Evolutionary conservation across 2,329 filamentous ascomycete genomes (phyloP), one percentile per base, ranked within the genome.

Genomic region (Cercospora citrullina): DNA sequence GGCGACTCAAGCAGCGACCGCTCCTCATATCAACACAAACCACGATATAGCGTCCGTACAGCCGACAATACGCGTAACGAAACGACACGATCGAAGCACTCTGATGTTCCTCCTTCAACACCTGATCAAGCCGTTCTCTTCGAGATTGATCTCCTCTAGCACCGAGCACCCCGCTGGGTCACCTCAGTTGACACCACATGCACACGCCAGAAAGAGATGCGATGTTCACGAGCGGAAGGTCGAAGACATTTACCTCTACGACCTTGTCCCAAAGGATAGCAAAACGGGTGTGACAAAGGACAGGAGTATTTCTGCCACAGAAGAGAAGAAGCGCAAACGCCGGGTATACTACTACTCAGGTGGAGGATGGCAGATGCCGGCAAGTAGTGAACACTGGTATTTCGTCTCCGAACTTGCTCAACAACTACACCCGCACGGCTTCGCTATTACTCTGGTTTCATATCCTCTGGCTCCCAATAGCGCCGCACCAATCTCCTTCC

Each of bases 311-410:
- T 12, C 51, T 12, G 33, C 6, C n/a, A 28, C 33, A 23, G 48
- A 53, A 16, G 53, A 71, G 55, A 75, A 71, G 60, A 67, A 51
- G 21, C 39, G 60, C 26, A 59, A n/a, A 10, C 80, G 77, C 68
- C 75, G 79, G 4, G 77, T 89, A 26, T 83, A 85, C 68, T 88
- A 87, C 68, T 87, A 87, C 69, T 80, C 81, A 0, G 87, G 86
- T 1, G 86, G 86, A 6, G 85, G 84, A 3, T 88, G 86, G 83
- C 84, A 85, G 68, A 79, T 79, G 70, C 84, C 84, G 0, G 82
- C 87, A 0, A 81, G 80, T 3, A 71, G 76, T 0, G 79, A 85
- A 59, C 87, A 88, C 69, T 88, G 86, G 85, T 79, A 79, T 5
- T 75, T 87, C 6, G 79, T 81, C 61, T 78, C 82, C 0, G 81